Base-by-base conservation (phyloP, 106 monocot genomes). In the Dendrobium nobile region DNA sequence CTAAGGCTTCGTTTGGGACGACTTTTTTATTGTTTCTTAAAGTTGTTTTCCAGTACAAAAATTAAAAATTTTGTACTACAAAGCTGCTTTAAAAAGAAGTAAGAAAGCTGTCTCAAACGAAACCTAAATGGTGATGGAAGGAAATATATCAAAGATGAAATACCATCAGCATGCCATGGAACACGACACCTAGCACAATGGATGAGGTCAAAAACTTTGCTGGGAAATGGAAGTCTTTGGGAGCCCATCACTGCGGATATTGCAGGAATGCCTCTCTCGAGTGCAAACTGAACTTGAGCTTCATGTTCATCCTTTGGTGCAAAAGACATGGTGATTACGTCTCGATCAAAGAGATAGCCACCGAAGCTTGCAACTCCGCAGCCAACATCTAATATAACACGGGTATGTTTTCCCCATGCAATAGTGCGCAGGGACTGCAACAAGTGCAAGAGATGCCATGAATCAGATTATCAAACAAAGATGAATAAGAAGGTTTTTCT, bases 211-310 rank as follows among this genome's bases (percentile, higher is more conserved):
- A 96, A 96, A 54, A 90, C 93, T n/a, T 70, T 79, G 83, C 96
- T 85, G 18, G 96, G 96, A 55, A 94, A 96, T 31, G 83, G 94
- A 2, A 96, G 87, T 9, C 96, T 87, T 59, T 96, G 92, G 56
- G 94, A 88, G 37, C 96, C 96, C 96, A 96, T 96, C 24, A 96
- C 96, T 41, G 96, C 96, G 73, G 96, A 96, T 82, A 96, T 92
- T 41, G 93, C 96, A 37, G 96, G 96, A 75, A 96, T 94, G 48
- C 96, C 96, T 67, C 96, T 84, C 76, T 96, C 96, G 11, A 96
- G 86, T 64, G 96, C 96, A 75, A 96, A 85, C 56, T 96, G 96
- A 80, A 96, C 88, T 79, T 96, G 96, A 47, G 96, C 96, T 85
- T 93, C 93, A 79, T 96, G 96, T 81, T 96, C 96, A 82, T 96